These are phyloP conservation scores for Penicillium digitatum DNA, from an alignment of 2,329 filamentous ascomycete genomes.

Conservation along the genomic window DNA sequence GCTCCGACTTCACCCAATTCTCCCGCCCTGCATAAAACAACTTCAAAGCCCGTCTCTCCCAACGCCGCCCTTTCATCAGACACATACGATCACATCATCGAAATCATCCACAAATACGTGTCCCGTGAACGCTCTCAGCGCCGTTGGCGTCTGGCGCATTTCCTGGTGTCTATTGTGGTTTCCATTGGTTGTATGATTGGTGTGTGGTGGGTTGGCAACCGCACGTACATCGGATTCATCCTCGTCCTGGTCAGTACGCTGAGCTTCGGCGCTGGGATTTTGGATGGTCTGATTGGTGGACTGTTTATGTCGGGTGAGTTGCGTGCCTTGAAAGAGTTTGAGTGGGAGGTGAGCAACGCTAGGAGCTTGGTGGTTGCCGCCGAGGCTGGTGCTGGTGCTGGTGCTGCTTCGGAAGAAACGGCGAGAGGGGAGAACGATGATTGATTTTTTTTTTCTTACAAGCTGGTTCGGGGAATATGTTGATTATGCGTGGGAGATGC, in stretches of 20 bases:
- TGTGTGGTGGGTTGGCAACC: constrained; percentile 71
- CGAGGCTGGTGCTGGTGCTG: background rate
- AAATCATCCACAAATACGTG: constrained; percentile 65
- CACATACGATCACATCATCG: constrained; percentile 69
- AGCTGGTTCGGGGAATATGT: background rate
- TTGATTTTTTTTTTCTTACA: background rate
- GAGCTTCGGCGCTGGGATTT: constrained; percentile 66
- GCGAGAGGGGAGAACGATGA: background rate
- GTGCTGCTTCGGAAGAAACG: background rate
- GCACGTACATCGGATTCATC: constrained; percentile 74
- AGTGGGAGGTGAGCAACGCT: constrained; percentile 82
- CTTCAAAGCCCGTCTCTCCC: constrained; percentile 19
- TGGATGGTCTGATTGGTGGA: constrained; percentile 82
- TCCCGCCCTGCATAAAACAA: constrained; percentile 15
- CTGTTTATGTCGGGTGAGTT: constrained; percentile 84
- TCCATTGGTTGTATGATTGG: constrained; percentile 72
- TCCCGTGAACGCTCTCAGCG: constrained; percentile 68
- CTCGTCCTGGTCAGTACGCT: constrained; percentile 77
- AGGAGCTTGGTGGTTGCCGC: constrained; percentile 33
- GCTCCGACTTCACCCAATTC: constrained; percentile 5
- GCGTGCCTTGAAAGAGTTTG: constrained; percentile 79
- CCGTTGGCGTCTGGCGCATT: constrained; percentile 68
- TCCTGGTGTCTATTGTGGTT: constrained; percentile 62
- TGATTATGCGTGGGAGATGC: background rate
- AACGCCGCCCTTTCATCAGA: constrained; percentile 41